Evolutionary conservation across 164 flowering plant genomes (phyloP).

Genomic region (Vitis amurensis): DNA sequence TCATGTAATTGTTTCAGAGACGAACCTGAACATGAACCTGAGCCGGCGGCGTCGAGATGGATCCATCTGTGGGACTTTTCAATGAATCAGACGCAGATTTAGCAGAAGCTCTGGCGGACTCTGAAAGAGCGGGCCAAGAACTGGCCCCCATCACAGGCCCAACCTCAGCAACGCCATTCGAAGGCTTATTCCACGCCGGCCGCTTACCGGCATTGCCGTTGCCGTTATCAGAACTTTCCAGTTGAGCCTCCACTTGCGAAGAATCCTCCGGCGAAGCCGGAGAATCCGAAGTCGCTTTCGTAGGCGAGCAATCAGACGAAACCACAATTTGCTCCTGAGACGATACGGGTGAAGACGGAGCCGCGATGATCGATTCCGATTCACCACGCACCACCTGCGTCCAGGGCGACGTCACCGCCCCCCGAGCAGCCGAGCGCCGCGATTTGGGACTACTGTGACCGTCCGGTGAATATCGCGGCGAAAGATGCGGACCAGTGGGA

Average conservation of each 20-base stretch:
- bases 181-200: slow-evolving; percentile 37
- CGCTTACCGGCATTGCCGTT: slow-evolving; percentile 36
- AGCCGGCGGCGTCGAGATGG: background rate
- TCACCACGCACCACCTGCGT: slow-evolving; percentile 25
- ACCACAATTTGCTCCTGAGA: background rate
- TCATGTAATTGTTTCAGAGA: background rate
- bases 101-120: slow-evolving; percentile 25
- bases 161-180: slow-evolving; percentile 26
- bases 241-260: slow-evolving; percentile 1
- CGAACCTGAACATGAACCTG: slow-evolving; percentile 21
- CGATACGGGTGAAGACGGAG: background rate
- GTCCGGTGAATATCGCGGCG: slow-evolving; percentile 11
- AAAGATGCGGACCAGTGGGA: background rate
- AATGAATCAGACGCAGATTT: slow-evolving; percentile 23
- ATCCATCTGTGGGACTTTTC: slow-evolving; percentile 25
- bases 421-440: background rate
- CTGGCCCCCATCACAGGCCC: slow-evolving; percentile 34
- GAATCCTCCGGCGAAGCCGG: background rate
- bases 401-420: slow-evolving; percentile 18
- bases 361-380: slow-evolving; percentile 19
- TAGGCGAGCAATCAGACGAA: background rate
- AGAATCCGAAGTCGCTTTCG: background rate
- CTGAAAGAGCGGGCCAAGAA: slow-evolving; percentile 46
- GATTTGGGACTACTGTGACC: slow-evolving; percentile 13
- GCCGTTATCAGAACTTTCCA: slow-evolving; percentile 14